A percentile compares a stretch with the other conserved stretches of the same genome.
Conservation (phyloP, 2,329 filamentous ascomycete genomes). For the Curvularia verruculosa region DNA sequence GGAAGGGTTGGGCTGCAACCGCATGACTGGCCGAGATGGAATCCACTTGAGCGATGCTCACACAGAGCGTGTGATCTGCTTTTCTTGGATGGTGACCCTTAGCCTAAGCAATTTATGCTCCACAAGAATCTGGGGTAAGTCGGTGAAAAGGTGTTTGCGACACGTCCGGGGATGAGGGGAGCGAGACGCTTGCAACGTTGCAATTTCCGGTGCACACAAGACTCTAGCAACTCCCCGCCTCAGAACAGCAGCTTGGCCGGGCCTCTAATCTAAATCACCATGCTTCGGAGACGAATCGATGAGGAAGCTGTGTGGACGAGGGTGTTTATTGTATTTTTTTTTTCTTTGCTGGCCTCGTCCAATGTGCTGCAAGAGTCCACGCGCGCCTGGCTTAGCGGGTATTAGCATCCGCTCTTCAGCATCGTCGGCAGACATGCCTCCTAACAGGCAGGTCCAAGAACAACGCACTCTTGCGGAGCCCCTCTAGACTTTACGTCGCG, state of each 20-base stretch:
- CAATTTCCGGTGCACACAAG: conserved; percentile 31
- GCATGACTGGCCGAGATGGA: conserved; percentile 30
- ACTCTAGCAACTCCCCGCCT: conserved; percentile 1
- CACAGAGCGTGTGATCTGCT: conserved; percentile 30
- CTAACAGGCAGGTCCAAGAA: conserved; percentile 22
- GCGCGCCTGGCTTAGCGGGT: conserved; percentile 8
- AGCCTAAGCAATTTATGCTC: conserved; percentile 8
- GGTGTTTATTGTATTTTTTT: neutral
- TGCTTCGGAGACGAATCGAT: neutral
- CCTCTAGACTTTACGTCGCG: conserved; percentile 20
- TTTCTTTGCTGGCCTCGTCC: conserved; percentile 8
- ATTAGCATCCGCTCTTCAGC: conserved; percentile 5
- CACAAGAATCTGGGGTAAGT: conserved; percentile 22
- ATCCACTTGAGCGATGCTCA: conserved; percentile 29
- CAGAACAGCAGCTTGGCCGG: conserved; percentile 18
- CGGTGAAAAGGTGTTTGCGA: conserved; percentile 1
- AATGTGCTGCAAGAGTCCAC: neutral
- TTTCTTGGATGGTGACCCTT: conserved; percentile 21
- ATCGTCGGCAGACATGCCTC: conserved; percentile 9
- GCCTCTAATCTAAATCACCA: conserved; percentile 23
- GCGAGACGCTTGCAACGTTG: conserved; percentile 7
- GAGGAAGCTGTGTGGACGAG: neutral
- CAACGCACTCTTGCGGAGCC: conserved; percentile 2
- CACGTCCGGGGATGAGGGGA: conserved; percentile 21
- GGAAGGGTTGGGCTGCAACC: conserved; percentile 17